phyloP scores from a whole-genome alignment of 208 protist species.

The Novymonas esmeraldas region DNA sequence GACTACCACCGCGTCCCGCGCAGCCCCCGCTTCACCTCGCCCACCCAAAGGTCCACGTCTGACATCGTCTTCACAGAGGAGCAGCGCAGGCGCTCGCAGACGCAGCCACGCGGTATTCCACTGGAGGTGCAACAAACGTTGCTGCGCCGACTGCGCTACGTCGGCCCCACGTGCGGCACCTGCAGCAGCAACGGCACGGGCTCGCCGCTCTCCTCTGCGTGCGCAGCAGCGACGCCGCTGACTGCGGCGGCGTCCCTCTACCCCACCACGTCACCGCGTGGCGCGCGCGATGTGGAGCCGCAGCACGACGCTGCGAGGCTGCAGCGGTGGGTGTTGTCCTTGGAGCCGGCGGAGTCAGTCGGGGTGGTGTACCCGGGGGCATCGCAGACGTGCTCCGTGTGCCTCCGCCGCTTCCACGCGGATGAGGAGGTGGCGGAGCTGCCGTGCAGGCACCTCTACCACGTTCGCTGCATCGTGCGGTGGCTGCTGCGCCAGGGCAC shows the following conservation, averaged over 20 bases:
- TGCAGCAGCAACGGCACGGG: background rate
- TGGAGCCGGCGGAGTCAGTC: background rate
- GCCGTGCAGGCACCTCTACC: constrained; percentile 38
- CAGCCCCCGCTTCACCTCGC: constrained; percentile 1
- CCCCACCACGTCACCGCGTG: too few relatives aligned
- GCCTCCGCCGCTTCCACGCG: constrained; percentile 27
- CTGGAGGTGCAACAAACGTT: constrained; percentile 16
- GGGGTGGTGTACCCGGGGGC: constrained; percentile 9
- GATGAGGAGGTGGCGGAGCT: constrained; percentile 43
- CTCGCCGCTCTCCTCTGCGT: background rate
- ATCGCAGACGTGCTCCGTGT: constrained; percentile 34
- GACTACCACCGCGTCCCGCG: background rate
- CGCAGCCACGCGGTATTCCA: constrained; percentile 13
- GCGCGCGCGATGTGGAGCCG: too few relatives aligned
- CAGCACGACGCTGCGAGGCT: too few relatives aligned
- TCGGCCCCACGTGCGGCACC: background rate
- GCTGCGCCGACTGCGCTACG: constrained; percentile 20
- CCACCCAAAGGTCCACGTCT: background rate
- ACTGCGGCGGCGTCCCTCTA: background rate
- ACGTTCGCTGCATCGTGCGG: constrained; percentile 31
- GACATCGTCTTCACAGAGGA: constrained; percentile 3
- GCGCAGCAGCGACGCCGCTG: background rate
- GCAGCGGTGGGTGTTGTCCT: constrained; percentile 15
- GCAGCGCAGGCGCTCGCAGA: background rate
- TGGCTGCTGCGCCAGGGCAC: constrained; percentile 34